Evolutionary conservation across 1,284 basidiomycete species (phyloP).

Genomic region (Malassezia slooffiae): DNA sequence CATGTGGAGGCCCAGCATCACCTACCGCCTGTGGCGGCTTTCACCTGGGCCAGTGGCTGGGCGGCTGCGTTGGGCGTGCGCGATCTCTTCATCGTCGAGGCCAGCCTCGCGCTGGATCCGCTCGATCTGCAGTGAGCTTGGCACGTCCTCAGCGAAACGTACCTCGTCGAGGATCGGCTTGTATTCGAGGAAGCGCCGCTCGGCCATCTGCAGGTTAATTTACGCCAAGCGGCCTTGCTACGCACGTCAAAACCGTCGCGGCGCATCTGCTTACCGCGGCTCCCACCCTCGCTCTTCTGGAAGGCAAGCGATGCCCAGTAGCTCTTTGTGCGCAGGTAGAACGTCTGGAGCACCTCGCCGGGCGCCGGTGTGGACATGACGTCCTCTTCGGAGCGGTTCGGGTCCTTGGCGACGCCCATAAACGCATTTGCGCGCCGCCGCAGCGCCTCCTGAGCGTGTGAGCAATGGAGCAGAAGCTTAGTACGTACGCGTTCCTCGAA

Average conservation of each 20-base stretch:
- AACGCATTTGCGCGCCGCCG: slow-evolving; percentile 59
- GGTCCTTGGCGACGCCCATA: slow-evolving; percentile 63
- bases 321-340: slow-evolving; percentile 60
- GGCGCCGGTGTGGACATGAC: slow-evolving; percentile 69
- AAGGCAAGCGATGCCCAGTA: slow-evolving; percentile 72
- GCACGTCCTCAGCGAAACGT: not conserved
- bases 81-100: slow-evolving; percentile 71
- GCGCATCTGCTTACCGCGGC: slow-evolving; percentile 67
- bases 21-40: slow-evolving; percentile 33
- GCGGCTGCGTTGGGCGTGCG: slow-evolving; percentile 18
- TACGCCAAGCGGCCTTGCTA: slow-evolving; percentile 3
- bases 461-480: too few species aligned
- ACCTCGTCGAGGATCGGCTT: slow-evolving; percentile 41
- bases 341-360: slow-evolving; percentile 73
- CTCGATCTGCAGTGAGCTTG: slow-evolving; percentile 54
- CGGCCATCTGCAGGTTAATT: slow-evolving; percentile 36
- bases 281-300: slow-evolving; percentile 51
- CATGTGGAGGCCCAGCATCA: not conserved
- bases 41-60: slow-evolving; percentile 44
- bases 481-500: too few species aligned
- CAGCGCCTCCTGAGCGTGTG: slow-evolving; percentile 52
- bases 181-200: slow-evolving; percentile 38
- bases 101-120: slow-evolving; percentile 74
- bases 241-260: slow-evolving; percentile 53
- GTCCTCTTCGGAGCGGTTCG: slow-evolving; percentile 60